A percentile compares a stretch with the other conserved stretches of the same genome.
Evolutionary conservation across 2,329 filamentous ascomycete genomes (phyloP).

Genomic region (Ilyonectria sp.): DNA sequence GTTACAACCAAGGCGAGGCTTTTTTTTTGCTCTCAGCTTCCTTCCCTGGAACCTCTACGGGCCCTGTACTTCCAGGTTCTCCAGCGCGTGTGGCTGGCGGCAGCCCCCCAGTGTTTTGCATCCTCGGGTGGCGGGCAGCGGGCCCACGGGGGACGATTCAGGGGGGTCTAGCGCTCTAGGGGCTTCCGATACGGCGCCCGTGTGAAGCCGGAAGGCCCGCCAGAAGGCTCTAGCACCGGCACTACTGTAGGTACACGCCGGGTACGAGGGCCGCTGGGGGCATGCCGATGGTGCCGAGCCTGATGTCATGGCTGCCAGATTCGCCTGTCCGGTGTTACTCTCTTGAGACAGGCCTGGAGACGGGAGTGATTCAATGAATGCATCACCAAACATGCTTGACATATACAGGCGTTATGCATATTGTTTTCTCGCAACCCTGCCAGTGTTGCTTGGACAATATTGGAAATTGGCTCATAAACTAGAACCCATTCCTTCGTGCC

Average conservation of each 20-base stretch:
- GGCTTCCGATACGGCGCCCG: not conserved
- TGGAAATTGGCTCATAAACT: not conserved
- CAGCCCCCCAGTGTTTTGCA: not conserved
- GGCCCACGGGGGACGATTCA: not conserved
- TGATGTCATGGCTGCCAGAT: constrained; percentile 7
- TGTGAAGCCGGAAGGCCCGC: constrained; percentile 2
- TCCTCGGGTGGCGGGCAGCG: not conserved
- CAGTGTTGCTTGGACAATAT: not conserved
- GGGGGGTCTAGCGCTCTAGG: not conserved
- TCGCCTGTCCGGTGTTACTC: not conserved
- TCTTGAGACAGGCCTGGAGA: not conserved
- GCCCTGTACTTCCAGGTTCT: not conserved
- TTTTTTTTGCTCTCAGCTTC: constrained; percentile 37
- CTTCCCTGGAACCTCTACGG: not conserved
- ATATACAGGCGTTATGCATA: not conserved
- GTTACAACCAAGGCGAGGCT: constrained; percentile 34
- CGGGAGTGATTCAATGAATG: not conserved
- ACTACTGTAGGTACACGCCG: constrained; percentile 27
- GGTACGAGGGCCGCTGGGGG: not conserved
- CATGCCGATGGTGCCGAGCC: constrained; percentile 1
- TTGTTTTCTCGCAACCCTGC: not conserved
- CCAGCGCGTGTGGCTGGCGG: constrained; percentile 21
- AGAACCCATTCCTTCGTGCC: not conserved
- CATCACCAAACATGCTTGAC: not conserved
- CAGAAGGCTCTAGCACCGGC: constrained; percentile 17